These are phyloP conservation scores for Anisodus tanguticus DNA, from an alignment of 257 asterid species.

Conservation along the genomic window DNA sequence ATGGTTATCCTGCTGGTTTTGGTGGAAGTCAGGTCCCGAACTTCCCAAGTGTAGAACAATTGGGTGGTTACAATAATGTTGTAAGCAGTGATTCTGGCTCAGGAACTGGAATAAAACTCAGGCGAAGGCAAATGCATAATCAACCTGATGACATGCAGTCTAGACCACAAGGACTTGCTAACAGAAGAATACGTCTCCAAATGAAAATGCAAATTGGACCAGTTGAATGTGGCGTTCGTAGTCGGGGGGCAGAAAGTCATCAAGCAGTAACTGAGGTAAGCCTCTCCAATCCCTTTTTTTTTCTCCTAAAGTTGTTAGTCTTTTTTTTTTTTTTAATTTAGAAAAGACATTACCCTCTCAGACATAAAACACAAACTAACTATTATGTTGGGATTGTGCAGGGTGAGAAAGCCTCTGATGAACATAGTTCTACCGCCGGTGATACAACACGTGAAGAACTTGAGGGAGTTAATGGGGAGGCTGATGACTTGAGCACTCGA, in stretches of 20 bases:
- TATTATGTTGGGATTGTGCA: constrained; percentile 45
- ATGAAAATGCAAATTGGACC: constrained; percentile 60
- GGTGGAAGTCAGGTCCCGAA: constrained; percentile 41
- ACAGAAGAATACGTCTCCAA: constrained; percentile 68
- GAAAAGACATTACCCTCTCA: not conserved
- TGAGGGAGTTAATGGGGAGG: constrained; percentile 20
- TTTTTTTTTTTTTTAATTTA: not conserved
- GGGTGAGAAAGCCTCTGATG: constrained; percentile 46
- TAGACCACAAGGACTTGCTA: constrained; percentile 65
- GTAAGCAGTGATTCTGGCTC: constrained; percentile 34
- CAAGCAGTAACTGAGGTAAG: constrained; percentile 55
- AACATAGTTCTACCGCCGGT: not conserved
- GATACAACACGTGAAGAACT: constrained; percentile 33
- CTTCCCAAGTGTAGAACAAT: constrained; percentile 25
- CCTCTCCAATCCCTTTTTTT: not conserved
- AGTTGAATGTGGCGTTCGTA: constrained; percentile 44
- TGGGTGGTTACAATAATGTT: constrained; percentile 34
- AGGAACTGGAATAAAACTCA: constrained; percentile 63
- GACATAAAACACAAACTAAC: not conserved
- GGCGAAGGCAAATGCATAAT: constrained; percentile 47
- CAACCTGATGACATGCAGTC: constrained; percentile 28
- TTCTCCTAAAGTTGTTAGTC: not conserved
- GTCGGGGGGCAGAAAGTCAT: constrained; percentile 31
- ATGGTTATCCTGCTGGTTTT: constrained; percentile 34
- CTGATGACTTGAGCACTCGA: constrained; percentile 30